phyloP scores from a whole-genome alignment of 208 protist genomes.

The Leishmania gerbilli region DNA sequence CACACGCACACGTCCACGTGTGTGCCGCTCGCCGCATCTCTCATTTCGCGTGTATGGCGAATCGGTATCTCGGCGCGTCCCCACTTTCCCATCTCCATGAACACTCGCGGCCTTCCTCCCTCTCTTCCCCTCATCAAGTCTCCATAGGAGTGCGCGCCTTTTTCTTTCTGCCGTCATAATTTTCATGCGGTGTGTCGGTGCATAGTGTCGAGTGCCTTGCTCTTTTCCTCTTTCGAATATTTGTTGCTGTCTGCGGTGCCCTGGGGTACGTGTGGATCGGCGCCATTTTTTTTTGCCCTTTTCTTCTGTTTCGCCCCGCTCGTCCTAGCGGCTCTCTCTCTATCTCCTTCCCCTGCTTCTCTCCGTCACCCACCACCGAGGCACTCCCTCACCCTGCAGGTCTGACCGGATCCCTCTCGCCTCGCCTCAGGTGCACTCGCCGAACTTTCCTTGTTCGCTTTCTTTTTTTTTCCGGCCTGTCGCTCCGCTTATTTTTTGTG shows the following conservation, averaged over 20 bases:
- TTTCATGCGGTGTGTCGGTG: not conserved
- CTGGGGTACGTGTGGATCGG: not conserved
- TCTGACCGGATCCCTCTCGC: not conserved
- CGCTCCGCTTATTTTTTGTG: not conserved
- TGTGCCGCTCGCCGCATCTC: not conserved
- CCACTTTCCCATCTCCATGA: not conserved
- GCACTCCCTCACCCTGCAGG: not conserved
- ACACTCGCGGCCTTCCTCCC: not conserved
- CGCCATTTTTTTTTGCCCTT: no score
- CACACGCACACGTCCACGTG: not conserved
- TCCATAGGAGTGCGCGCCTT: not conserved
- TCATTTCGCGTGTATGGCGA: not conserved
- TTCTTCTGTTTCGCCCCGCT: no score
- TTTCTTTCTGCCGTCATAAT: conserved; percentile 11
- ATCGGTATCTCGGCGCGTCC: not conserved
- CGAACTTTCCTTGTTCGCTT: not conserved
- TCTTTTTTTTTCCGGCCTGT: not conserved
- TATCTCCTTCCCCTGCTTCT: not conserved
- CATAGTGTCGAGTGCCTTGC: not conserved
- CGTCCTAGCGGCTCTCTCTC: not conserved
- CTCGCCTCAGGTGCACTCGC: not conserved
- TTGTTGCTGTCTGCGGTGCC: not conserved
- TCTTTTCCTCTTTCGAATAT: not conserved
- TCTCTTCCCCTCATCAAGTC: not conserved
- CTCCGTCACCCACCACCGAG: not conserved